These are phyloP conservation scores for Trichoderma koningiopsis DNA, from an alignment of 2,329 filamentous ascomycete genomes.

Conservation along the genomic window DNA sequence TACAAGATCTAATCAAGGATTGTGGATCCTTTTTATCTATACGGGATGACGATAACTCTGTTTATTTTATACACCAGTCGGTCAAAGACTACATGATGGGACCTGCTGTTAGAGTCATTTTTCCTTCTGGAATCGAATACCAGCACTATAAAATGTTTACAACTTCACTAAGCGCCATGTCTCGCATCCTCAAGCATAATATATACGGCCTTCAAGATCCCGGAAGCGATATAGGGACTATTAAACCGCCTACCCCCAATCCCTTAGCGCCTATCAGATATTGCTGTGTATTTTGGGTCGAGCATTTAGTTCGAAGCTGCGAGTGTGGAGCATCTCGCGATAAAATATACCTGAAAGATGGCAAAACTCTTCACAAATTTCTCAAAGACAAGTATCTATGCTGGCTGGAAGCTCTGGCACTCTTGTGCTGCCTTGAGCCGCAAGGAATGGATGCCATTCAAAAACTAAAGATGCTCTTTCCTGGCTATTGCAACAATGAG, in stretches of 20 bases:
- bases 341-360: neutral
- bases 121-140: neutral
- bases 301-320: neutral
- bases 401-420: neutral
- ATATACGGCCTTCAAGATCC: neutral
- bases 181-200: neutral
- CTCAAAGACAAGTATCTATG: neutral
- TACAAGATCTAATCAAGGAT: neutral
- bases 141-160: neutral
- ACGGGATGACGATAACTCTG: neutral
- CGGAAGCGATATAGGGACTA: neutral
- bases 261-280: neutral
- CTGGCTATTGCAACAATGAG: neutral
- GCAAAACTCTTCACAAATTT: neutral
- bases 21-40: neutral
- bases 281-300: neutral
- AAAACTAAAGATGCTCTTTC: neutral
- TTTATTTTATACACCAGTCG: neutral
- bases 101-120: neutral
- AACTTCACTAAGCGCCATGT: neutral
- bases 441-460: neutral
- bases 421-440: neutral
- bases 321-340: neutral
- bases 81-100: neutral
- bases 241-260: neutral